Base-by-base conservation (phyloP, 2,329 filamentous ascomycete genomes). In the Epichloe glyceriae region DNA sequence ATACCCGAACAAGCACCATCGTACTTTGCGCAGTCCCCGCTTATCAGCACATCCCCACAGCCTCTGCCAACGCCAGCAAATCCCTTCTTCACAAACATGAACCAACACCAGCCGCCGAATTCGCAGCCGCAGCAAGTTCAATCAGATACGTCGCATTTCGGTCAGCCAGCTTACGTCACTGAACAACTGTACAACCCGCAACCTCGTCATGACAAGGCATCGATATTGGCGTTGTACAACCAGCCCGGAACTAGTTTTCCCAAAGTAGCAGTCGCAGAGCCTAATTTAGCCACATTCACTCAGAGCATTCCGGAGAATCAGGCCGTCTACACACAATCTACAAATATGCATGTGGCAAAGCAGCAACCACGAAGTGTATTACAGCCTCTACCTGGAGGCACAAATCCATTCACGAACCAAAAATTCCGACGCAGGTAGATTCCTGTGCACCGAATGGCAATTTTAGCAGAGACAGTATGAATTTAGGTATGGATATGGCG, bases 191-290 rank as follows among this genome's bases (percentile, higher is more conserved):
- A 63, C 50, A 66, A 65, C 33, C 69, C 71, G 47, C 70, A 73
- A 15, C 70, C 70, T 41, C 71, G 76, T 34, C 74, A 82, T 33
- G 80, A 88, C 59, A 90, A 86, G 55, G 79, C 78, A 3, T 83
- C 83, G 4, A 91, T 93, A 53, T 72, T 91, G 64, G 83, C 86
- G 5, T 67, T 93, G 11, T 91, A 87, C 60, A 82, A 79, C 61
- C 77, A 82, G 39, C 73, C 78, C 7, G 74, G 80, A 47, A 65
- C 74, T 35, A 68, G 73, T 1, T 72, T 75, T 4, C 66, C 70
- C 33, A 61, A 68, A 30, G 56, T 67, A 17, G 54, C 55, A 26
- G 60, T 67, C 10, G 59, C 64, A 37, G 58, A 62, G 26, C 57
- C 55, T 8, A 61, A 58, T 26, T 58, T 62, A 50, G 61, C 63